phyloP scores from a whole-genome alignment of 2,329 filamentous ascomycete species.

The Monilinia vaccinii-corymbosi region DNA sequence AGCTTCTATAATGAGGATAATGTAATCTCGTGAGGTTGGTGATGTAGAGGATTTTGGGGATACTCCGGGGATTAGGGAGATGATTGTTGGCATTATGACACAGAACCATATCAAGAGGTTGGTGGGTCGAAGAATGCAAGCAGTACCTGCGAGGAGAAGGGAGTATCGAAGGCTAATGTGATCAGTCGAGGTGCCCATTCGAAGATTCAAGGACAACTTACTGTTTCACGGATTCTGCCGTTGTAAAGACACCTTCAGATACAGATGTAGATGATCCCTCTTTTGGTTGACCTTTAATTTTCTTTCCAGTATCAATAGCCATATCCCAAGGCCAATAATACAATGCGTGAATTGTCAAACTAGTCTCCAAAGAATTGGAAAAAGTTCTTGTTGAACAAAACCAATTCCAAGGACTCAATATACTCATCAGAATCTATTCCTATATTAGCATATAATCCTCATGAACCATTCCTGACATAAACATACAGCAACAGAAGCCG shows the following conservation, averaged over 20 bases:
- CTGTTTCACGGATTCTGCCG: slow-evolving; percentile 28
- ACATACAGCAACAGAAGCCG: slow-evolving; percentile 60
- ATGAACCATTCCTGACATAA: not conserved
- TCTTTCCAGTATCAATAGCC: slow-evolving; percentile 31
- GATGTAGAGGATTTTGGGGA: slow-evolving; percentile 25
- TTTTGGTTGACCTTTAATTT: not conserved
- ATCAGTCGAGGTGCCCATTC: not conserved
- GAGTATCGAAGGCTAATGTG: slow-evolving; percentile 48
- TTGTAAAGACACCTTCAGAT: slow-evolving; percentile 17
- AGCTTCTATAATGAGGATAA: slow-evolving; percentile 52
- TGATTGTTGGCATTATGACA: slow-evolving; percentile 48
- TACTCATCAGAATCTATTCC: slow-evolving; percentile 56
- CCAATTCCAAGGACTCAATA: slow-evolving; percentile 89
- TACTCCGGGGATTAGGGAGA: slow-evolving; percentile 33
- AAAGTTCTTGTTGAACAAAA: slow-evolving; percentile 89
- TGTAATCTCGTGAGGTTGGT: slow-evolving; percentile 28
- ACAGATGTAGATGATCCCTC: not conserved
- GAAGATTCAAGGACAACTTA: slow-evolving; percentile 13
- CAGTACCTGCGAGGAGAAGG: slow-evolving; percentile 67
- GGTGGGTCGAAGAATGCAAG: slow-evolving; percentile 80
- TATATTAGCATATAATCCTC: slow-evolving; percentile 2
- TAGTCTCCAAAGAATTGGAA: slow-evolving; percentile 90
- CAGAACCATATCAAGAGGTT: slow-evolving; percentile 79
- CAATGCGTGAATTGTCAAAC: slow-evolving; percentile 70
- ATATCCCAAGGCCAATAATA: slow-evolving; percentile 82